phyloP scores from a whole-genome alignment of 2,329 filamentous ascomycete species.

The Apiospora pterosperma region DNA sequence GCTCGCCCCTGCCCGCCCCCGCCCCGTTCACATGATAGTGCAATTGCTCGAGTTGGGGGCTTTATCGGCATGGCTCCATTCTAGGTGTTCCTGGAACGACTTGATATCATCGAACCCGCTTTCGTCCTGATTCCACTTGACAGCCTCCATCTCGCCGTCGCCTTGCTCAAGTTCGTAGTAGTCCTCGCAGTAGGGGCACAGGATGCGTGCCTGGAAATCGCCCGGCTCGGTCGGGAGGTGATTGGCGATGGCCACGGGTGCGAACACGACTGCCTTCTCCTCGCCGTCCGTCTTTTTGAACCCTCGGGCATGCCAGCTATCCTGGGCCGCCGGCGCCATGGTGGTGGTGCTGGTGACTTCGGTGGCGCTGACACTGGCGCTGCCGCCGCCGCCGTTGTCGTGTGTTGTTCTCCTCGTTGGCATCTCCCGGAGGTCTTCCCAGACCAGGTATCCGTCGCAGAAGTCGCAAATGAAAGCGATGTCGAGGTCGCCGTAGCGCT shows the following conservation, averaged over 20 bases:
- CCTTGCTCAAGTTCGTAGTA: slow-evolving; percentile 44
- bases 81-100: slow-evolving; percentile 51
- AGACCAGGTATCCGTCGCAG: slow-evolving; percentile 58
- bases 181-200: slow-evolving; percentile 57
- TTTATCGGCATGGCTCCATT: slow-evolving; percentile 49
- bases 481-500: slow-evolving; percentile 51
- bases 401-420: slow-evolving; percentile 30
- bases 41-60: slow-evolving; percentile 39
- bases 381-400: slow-evolving; percentile 8
- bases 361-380: slow-evolving; percentile 12
- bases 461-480: slow-evolving; percentile 59
- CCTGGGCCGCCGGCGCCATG: slow-evolving; percentile 18
- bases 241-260: slow-evolving; percentile 55
- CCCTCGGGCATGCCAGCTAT: slow-evolving; percentile 52
- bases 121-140: slow-evolving; percentile 45
- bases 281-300: slow-evolving; percentile 35
- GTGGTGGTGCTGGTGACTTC: slow-evolving; percentile 17
- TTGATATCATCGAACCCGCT: slow-evolving; percentile 44
- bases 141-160: slow-evolving; percentile 49
- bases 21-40: slow-evolving; percentile 39
- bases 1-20: slow-evolving; percentile 8
- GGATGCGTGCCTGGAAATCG: slow-evolving; percentile 48
- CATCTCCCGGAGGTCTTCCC: slow-evolving; percentile 53
- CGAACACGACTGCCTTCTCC: slow-evolving; percentile 52
- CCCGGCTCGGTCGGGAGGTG: slow-evolving; percentile 48